These are phyloP conservation scores for Tetracladium maxilliforme DNA, from an alignment of 2,329 filamentous ascomycete genomes.

Conservation along the genomic window DNA sequence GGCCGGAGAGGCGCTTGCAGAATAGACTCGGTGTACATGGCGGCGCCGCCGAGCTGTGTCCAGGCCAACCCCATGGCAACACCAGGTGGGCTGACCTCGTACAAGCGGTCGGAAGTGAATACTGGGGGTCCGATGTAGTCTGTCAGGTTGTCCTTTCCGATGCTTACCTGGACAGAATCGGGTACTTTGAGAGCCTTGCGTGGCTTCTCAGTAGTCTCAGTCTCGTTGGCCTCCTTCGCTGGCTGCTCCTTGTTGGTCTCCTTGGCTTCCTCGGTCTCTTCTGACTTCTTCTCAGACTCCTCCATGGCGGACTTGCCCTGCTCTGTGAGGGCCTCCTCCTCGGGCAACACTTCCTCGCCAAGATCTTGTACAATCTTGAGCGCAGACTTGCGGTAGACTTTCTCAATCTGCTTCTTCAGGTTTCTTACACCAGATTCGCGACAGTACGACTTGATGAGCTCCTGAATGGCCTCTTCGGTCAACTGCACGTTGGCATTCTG, in stretches of 20 bases:
- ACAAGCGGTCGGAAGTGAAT: conserved; percentile 89
- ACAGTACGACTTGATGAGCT: conserved; percentile 97
- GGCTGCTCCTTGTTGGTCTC: too few relatives aligned
- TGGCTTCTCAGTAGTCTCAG: conserved; percentile 49
- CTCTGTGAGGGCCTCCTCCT: conserved; percentile 69
- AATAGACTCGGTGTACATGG: conserved; percentile 94
- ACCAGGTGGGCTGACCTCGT: conserved; percentile 83
- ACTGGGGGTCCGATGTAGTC: conserved; percentile 94
- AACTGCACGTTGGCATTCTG: conserved; percentile 85
- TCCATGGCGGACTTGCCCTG: conserved; percentile 70
- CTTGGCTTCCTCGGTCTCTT: conserved; percentile 39
- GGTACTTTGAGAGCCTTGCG: conserved; percentile 71
- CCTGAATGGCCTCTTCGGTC: conserved; percentile 75
- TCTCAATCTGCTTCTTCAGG: conserved; percentile 98
- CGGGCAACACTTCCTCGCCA: conserved; percentile 68
- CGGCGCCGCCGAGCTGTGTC: conserved; percentile 93
- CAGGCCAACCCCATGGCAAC: conserved; percentile 97
- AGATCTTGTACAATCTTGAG: conserved; percentile 94
- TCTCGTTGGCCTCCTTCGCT: conserved; percentile 31
- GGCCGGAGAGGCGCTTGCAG: conserved; percentile 68
- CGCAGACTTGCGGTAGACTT: conserved; percentile 94
- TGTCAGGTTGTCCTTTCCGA: conserved; percentile 79
- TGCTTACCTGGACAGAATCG: conserved; percentile 71
- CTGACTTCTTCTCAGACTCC: conserved; percentile 56
- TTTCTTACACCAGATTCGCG: conserved; percentile 95